Base-by-base conservation (phyloP, 805 yeast species). In the Candida caryicola region DNA sequence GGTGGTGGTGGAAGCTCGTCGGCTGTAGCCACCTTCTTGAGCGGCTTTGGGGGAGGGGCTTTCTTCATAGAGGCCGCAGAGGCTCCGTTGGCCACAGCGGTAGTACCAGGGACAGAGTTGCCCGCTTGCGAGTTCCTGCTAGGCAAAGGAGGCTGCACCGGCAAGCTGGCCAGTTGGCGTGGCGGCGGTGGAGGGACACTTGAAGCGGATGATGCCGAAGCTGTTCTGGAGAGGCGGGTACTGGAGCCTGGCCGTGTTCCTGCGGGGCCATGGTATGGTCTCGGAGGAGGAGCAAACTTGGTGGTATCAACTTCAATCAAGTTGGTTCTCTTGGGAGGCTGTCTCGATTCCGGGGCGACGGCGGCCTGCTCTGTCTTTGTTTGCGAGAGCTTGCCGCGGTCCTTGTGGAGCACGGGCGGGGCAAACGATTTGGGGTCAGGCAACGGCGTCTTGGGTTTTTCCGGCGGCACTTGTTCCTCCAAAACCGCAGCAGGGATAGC, bases 271-370 rank as follows among this genome's bases (percentile, higher is more conserved):
- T 31, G 47, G 23, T 38, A 40, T 3, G 68, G 65, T 38, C 54
- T 60, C 3, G 78, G 78, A 5, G 77, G 77, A 2, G 77, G 72
- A 1, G 71, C 77, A 41, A 60, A 58, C 23, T 59, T 62, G 23
- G 53, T 46, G 9, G 59, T 43, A 45, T 71, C 72, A 28, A 69
- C 54, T 4, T 65, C 68, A 52, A 46, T 39, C 21, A 44, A 46
- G 31, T 46, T 39, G 10, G 32, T 33, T 36, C 29, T 46, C 26
- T 46, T 46, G 2, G 54, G 49, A 7, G 25, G 9, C 7, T 13
- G 27, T 2, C 23, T 29, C n/a, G n/a, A 27, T 23, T 21, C 14
- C 9, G 7, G 9, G 10, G 7, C 10, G 25, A 10, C 10, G 10
- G 7, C n/a, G 21, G 23, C 12, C 5, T 8, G 6, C 9, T 23